Evolutionary conservation across 768 basidiomycete genomes (phyloP).

Genomic region (Pleurotus citrinopileatus): DNA sequence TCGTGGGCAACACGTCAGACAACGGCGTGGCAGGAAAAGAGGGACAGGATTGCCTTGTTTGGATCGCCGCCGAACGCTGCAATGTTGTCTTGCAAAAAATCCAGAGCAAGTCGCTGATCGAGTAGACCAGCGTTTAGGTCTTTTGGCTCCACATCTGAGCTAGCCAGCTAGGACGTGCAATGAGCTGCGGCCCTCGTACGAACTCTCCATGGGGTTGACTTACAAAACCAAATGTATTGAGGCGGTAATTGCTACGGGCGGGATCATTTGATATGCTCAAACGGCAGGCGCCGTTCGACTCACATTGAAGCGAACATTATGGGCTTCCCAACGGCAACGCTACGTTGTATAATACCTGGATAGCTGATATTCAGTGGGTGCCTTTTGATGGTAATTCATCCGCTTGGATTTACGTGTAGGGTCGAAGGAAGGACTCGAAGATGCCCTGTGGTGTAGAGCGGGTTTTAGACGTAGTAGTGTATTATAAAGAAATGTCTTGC

Average conservation of each 20-base stretch:
- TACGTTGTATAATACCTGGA: conserved; percentile 48
- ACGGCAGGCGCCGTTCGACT: conserved; percentile 10
- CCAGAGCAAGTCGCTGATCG: conserved; percentile 57
- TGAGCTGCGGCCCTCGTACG: not conserved
- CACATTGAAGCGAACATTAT: conserved; percentile 54
- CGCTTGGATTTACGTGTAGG: conserved; percentile 51
- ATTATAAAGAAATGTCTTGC: not conserved
- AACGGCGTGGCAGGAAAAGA: not conserved
- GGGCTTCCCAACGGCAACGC: conserved; percentile 43
- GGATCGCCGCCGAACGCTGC: conserved; percentile 64
- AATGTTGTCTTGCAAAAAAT: conserved; percentile 64
- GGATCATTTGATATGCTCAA: not conserved
- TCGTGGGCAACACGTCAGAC: not conserved
- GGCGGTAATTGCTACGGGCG: conserved; percentile 47
- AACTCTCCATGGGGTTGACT: conserved; percentile 12
- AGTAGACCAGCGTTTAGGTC: conserved; percentile 58
- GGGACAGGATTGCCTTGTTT: conserved; percentile 31
- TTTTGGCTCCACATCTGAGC: conserved; percentile 37
- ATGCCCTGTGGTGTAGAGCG: conserved; percentile 29
- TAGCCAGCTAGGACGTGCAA: conserved; percentile 35
- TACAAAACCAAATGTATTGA: conserved; percentile 59
- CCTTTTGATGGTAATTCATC: not conserved
- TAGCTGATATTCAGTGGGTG: not conserved
- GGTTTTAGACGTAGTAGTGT: not conserved
- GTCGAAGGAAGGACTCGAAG: conserved; percentile 38